These are phyloP conservation scores for Cajanus cajan DNA, from an alignment of 306 rosid species.

Conservation along the genomic window DNA sequence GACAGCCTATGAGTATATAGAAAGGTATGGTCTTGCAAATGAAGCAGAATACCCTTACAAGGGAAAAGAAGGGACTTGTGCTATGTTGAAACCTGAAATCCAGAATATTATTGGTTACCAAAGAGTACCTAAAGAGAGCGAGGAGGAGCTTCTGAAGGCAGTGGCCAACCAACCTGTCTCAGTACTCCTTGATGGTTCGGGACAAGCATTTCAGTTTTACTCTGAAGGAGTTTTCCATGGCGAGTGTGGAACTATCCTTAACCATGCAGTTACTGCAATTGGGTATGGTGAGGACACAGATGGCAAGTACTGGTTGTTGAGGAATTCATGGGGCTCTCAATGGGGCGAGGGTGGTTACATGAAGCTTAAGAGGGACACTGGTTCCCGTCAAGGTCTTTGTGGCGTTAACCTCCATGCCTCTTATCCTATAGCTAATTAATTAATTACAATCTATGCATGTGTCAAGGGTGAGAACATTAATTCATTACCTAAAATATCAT, in stretches of 20 bases:
- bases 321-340: constrained; percentile 33
- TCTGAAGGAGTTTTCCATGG: not conserved
- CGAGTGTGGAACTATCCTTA: not conserved
- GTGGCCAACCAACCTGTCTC: constrained; percentile 34
- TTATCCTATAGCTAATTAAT: not conserved
- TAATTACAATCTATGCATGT: not conserved
- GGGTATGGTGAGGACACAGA: constrained; percentile 18
- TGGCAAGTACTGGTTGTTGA: constrained; percentile 35
- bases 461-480: too few relatives aligned
- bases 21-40: constrained; percentile 9
- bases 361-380: constrained; percentile 3
- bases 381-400: not conserved
- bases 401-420: not conserved
- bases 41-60: constrained; percentile 28
- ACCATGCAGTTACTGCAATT: constrained; percentile 28
- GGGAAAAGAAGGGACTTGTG: not conserved
- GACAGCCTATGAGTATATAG: not conserved
- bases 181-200: not conserved
- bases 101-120: not conserved
- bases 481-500: too few relatives aligned
- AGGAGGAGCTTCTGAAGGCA: constrained; percentile 9
- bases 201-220: not conserved
- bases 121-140: not conserved
- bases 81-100: not conserved
- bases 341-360: constrained; percentile 40